phyloP scores from a whole-genome alignment of 495 filamentous ascomycete genomes.

The Sordaria brevicollis region DNA sequence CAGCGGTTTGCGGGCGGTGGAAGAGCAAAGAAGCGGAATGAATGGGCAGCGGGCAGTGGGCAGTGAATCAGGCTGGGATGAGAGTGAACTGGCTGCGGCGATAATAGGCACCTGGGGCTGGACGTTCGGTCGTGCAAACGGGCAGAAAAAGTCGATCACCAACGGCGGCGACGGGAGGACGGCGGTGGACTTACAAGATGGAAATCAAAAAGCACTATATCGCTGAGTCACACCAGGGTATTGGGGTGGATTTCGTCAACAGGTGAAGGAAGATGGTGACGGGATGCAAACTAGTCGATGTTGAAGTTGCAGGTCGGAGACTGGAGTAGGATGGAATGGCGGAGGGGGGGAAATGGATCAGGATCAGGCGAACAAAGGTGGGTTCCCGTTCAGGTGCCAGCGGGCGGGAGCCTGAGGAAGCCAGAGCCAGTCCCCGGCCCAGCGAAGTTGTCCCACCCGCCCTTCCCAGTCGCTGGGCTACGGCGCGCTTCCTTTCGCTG shows the following conservation, averaged over 20 bases:
- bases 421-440: background rate
- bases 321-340: background rate
- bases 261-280: background rate
- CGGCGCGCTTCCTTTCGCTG: background rate
- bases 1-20: slow-evolving; percentile 14
- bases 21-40: slow-evolving; percentile 19
- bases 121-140: background rate
- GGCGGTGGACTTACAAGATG: background rate
- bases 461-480: background rate
- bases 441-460: background rate
- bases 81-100: background rate
- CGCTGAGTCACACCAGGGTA: background rate
- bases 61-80: background rate
- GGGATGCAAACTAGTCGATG: background rate
- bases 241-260: background rate
- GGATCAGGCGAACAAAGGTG: background rate
- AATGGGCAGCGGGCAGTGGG: slow-evolving; percentile 4
- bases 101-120: background rate
- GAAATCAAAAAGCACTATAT: background rate
- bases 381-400: background rate
- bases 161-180: background rate
- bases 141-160: background rate
- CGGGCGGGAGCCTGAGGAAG: background rate
- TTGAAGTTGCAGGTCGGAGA: background rate
- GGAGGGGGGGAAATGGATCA: background rate